Base-by-base conservation (phyloP, 2,329 filamentous ascomycete genomes). In the Calycina marina region DNA sequence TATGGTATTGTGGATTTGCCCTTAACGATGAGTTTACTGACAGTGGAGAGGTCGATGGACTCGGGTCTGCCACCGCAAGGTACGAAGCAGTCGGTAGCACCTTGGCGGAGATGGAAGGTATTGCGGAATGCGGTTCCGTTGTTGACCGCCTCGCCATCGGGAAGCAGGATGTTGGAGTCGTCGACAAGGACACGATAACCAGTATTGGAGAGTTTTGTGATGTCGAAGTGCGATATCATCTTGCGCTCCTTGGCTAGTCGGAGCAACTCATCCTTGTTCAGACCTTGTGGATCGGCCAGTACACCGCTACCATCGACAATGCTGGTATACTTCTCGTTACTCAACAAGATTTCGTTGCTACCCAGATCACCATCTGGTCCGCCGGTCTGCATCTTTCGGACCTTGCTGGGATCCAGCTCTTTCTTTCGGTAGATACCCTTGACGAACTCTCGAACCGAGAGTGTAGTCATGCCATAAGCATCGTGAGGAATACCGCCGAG, bases 301-400 rank as follows among this genome's bases (percentile, higher is more conserved):
- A 98, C 90, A 56, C 90, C 90, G 18, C 86, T 81, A 16, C 90
- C 90, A 56, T 98, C 90, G n/a, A 96, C 85, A 41, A 98, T 83
- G 16, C 85, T 74, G 3, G 78, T 84, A 62, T 96, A 96, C 58
- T 84, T 93, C 62, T 98, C 90, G 47, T 93, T 88, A 54, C 85
- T 81, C 38, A 94, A 77, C 32, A 96, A 69, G 45, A 98, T 98
- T 59, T 98, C 90, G 58, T 98, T 98, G 50, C 86, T 94, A 44
- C 90, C 90, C 39, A 98, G 67, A 56, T 98, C 90, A 42, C 90
- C 90, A 46, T 98, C 90, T 2, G 90, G 90, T 3, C 90, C 90
- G 58, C 90, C 90, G 28, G 90, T 98, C 64, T 98, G 90, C 68
- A 98, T 77, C 65, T 98, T 98, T 53, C 72, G 71, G 44, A 96